Evolutionary conservation across 2,329 filamentous ascomycete genomes (phyloP), one percentile per base, ranked within the genome.

Genomic region (Chaetomium strumarium): DNA sequence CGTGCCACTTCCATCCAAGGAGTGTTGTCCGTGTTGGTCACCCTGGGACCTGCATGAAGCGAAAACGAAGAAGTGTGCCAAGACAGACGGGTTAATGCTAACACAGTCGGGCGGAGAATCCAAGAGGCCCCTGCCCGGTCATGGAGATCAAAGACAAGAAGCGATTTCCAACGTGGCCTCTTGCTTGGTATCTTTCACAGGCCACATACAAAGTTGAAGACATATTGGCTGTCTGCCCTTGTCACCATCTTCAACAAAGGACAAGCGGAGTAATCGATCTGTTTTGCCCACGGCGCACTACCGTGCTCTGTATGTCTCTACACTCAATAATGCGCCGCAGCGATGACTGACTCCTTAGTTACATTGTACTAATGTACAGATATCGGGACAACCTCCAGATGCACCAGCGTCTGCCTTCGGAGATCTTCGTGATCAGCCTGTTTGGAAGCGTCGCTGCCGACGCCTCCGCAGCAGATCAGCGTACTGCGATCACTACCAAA

Each of bases 1-100:
- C n/a, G n/a, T n/a, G 52, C 49, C 49, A 44, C 49, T 55, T 55
- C 49, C 41, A 4, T 55, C 30, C 41, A 52, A 11, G 51, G 49
- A n/a, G 24, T 11, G 13, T 41, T 48, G 48, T 20, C 39, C 39
- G 49, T 47, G 41, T n/a, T 24, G 39, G 19, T 39, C 17, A 43
- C 19, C 41, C 39, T 49, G 49, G 46, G 52, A 47, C 52, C 52
- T 48, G 48, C 46, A 43, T 49, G 52, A 45, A 29, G 24, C n/a
- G 11, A 37, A 45, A 34, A 13, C 40, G 16, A 39, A 46, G 46
- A 16, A 16, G 52, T 41, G 33, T 13, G 51, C 51, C 51, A 51
- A 52, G 52, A 51, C 49, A 39, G 39, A 44, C 46, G 45, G 52
- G 48, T 49, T 44, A 39, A 19, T 46, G 45, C 45, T 49, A 42